These are phyloP conservation scores for Globisporangium middletonii DNA, from an alignment of 352 stramenopile genomes.

Conservation along the genomic window DNA sequence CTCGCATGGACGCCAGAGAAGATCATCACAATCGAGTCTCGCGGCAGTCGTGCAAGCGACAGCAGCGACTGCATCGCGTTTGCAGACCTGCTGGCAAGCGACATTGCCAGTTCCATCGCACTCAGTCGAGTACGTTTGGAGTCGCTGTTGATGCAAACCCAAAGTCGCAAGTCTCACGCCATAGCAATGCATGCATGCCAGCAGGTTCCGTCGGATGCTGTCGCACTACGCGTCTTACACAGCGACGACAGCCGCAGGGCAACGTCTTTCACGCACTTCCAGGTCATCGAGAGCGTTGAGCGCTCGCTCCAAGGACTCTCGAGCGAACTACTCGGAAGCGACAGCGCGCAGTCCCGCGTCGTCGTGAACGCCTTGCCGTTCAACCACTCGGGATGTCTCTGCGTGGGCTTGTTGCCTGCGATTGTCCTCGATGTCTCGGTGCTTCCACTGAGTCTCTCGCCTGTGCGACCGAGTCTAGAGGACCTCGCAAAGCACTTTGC, in stretches of 20 bases:
- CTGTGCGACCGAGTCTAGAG: neutral
- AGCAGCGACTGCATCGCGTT: neutral
- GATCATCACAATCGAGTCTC: neutral
- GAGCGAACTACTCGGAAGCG: neutral
- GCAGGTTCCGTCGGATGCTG: conserved; percentile 1
- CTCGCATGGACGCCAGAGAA: conserved; percentile 1
- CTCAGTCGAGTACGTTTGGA: neutral
- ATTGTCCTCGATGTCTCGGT: conserved; percentile 9
- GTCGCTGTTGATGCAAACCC: too few relatives aligned
- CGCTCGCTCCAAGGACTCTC: conserved; percentile 3
- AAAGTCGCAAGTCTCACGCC: neutral
- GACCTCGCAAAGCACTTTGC: conserved; percentile 6
- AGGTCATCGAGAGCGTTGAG: conserved; percentile 14
- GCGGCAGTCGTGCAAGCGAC: too few relatives aligned
- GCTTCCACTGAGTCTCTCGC: conserved; percentile 3
- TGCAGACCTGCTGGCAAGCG: neutral
- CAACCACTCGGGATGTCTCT: conserved; percentile 7
- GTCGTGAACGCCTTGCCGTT: conserved; percentile 12
- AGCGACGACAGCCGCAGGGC: neutral
- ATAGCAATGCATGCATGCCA: neutral
- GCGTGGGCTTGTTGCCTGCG: conserved; percentile 3
- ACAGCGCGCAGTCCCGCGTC: neutral
- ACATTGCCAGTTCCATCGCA: neutral
- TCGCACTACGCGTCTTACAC: conserved; percentile 2
- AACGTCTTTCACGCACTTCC: conserved; percentile 11